These are phyloP conservation scores for Furcasterigmium furcatum DNA, from an alignment of 2,329 filamentous ascomycete genomes.

Conservation along the genomic window DNA sequence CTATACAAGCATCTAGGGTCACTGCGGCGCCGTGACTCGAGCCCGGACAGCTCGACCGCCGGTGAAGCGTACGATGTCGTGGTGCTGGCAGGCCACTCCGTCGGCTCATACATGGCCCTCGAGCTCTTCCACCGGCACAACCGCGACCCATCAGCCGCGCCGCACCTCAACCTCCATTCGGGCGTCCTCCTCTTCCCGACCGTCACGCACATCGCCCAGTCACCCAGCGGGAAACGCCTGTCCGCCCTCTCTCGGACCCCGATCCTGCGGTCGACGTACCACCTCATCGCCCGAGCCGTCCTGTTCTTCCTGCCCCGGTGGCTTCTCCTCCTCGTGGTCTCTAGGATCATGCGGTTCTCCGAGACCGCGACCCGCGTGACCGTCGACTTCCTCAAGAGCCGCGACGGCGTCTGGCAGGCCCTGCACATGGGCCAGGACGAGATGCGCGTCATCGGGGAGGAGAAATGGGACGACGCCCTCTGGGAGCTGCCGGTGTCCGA, in stretches of 20 bases:
- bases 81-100: constrained; percentile 70
- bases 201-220: constrained; percentile 65
- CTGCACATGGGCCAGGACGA: constrained; percentile 58
- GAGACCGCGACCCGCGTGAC: constrained; percentile 46
- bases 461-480: constrained; percentile 56
- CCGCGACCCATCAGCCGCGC: constrained; percentile 19
- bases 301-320: constrained; percentile 36
- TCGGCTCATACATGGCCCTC: constrained; percentile 69
- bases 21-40: neutral
- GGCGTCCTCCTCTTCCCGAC: constrained; percentile 73
- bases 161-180: constrained; percentile 38
- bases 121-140: constrained; percentile 60
- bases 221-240: constrained; percentile 54
- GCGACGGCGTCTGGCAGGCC: constrained; percentile 57
- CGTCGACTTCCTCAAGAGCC: constrained; percentile 49
- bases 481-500: constrained; percentile 40
- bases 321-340: constrained; percentile 39
- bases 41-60: constrained; percentile 14
- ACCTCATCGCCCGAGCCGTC: constrained; percentile 34
- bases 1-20: neutral
- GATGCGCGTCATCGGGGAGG: constrained; percentile 55
- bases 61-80: constrained; percentile 49
- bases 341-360: constrained; percentile 42
- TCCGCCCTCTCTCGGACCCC: constrained; percentile 37
- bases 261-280: constrained; percentile 35